Percentiles rank a stretch among this genome's conserved stretches.
Evolutionary conservation across 108 stramenopile species (phyloP).

Genomic region (Fragilaria radians): DNA sequence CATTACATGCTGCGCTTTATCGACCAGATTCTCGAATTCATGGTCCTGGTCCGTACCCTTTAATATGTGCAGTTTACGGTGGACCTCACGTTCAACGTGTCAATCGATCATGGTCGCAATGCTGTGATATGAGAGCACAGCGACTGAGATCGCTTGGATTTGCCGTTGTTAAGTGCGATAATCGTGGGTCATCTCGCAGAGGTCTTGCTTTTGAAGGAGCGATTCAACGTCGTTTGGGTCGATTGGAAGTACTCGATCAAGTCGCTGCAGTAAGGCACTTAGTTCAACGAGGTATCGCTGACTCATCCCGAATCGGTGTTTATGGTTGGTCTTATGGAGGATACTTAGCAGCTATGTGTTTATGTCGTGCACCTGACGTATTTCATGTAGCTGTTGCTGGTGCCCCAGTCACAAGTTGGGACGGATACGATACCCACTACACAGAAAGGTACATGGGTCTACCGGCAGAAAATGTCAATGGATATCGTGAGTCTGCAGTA

Average conservation of each 20-base stretch:
- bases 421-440: constrained; percentile 93
- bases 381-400: constrained; percentile 87
- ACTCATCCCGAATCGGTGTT: constrained; percentile 74
- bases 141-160: constrained; percentile 64
- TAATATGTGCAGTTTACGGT: constrained; percentile 87
- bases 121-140: constrained; percentile 85
- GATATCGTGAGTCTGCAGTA: constrained; percentile 63
- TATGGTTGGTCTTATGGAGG: constrained; percentile 97
- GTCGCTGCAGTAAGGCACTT: constrained; percentile 71
- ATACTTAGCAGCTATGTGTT: constrained; percentile 84
- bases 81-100: constrained; percentile 94
- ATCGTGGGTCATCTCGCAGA: constrained; percentile 82
- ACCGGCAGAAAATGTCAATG: constrained; percentile 62
- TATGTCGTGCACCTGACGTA: constrained; percentile 71
- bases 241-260: constrained; percentile 85
- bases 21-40: constrained; percentile 57
- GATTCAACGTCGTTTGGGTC: constrained; percentile 63
- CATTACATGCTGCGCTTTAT: constrained; percentile 72
- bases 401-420: constrained; percentile 96
- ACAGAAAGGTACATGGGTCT: constrained; percentile 95
- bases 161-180: constrained; percentile 92
- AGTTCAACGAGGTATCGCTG: constrained; percentile 54
- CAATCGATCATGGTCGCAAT: constrained; percentile 56
- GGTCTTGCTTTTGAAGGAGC: constrained; percentile 83
- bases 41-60: constrained; percentile 81